phyloP scores from a whole-genome alignment of 2,329 filamentous ascomycete genomes.

The Ophiostoma australiae region DNA sequence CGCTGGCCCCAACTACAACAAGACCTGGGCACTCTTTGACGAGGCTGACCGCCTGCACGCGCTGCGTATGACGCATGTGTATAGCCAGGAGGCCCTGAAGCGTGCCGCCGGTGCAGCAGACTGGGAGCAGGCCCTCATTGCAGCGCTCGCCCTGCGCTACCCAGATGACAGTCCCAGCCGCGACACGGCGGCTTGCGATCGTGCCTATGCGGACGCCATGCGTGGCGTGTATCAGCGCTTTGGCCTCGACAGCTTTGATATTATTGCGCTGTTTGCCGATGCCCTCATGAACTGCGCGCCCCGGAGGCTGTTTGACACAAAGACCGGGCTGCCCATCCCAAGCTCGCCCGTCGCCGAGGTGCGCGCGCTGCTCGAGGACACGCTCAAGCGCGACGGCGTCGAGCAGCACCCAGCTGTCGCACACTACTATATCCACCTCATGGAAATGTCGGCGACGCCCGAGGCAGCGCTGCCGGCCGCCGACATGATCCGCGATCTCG shows the following conservation, averaged over 20 bases:
- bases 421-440: constrained; percentile 50
- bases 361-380: constrained; percentile 54
- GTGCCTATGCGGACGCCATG: constrained; percentile 18
- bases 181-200: constrained; percentile 17
- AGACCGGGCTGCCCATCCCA: constrained; percentile 42
- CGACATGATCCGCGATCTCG: constrained; percentile 24
- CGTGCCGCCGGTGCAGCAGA: not conserved
- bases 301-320: constrained; percentile 42
- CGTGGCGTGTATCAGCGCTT: constrained; percentile 14
- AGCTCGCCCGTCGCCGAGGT: constrained; percentile 47
- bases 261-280: constrained; percentile 20
- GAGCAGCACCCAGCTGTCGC: constrained; percentile 59
- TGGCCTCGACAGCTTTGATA: constrained; percentile 16
- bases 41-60: constrained; percentile 46
- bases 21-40: constrained; percentile 70
- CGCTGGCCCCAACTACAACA: constrained; percentile 71
- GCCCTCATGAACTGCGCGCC: constrained; percentile 44
- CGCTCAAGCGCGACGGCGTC: constrained; percentile 42
- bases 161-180: constrained; percentile 14
- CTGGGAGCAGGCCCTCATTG: constrained; percentile 20
- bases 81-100: constrained; percentile 11
- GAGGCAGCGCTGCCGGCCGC: constrained; percentile 19
- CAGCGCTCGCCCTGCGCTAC: constrained; percentile 16
- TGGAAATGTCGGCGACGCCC: constrained; percentile 27
- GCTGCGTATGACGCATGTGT: constrained; percentile 11